Evolutionary conservation across 2,329 filamentous ascomycete genomes (phyloP), one percentile per base, ranked within the genome.

Genomic region (Fusarium acutatum): DNA sequence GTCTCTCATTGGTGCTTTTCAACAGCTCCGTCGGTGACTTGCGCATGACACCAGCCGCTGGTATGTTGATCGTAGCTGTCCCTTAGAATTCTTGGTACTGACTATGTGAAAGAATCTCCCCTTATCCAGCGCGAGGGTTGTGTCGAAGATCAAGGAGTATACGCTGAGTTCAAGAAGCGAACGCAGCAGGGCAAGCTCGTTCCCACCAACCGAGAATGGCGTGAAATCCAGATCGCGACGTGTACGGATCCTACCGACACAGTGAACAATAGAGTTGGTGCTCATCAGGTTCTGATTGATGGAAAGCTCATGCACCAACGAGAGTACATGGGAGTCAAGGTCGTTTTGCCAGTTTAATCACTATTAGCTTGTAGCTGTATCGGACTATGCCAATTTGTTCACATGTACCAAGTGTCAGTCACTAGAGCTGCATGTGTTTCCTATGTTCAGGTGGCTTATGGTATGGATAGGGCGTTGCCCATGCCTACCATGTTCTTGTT

Each of bases 181-280:
- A 86, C 82, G 0, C 77, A 79, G 4, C 67, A 82, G 44, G 84
- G 83, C 11, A 72, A 82, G 28, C 79, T 83, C 12, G 84, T 86
- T 24, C 85, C 85, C 0, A 86, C 83, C 17, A 86, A 85, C 67
- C 75, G 78, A 3, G 80, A 86, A 70, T 87, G 84, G 85, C 81
- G 85, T n/a, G 85, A 87, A 75, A 85, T 86, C 34, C 84, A 86
- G 73, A 86, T 86, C 49, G 77, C 83, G 2, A 86, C 83, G 9
- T 78, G 75, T 20, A 84, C 83, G 1, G 82, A 84, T 67, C 82
- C 83, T 4, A 85, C 84, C 0, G 84, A 85, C 69, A 81, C 79
- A 2, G 78, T 79, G 26, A 76, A 79, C 43, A 85, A 85, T 70
- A 75, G 82, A 14, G 67, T 85, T 40, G 84, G 84, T 50, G 83